Evolutionary conservation across 805 yeast genomes (phyloP), one percentile per base, ranked within the genome.

Genomic region (Nakazawaea populi): DNA sequence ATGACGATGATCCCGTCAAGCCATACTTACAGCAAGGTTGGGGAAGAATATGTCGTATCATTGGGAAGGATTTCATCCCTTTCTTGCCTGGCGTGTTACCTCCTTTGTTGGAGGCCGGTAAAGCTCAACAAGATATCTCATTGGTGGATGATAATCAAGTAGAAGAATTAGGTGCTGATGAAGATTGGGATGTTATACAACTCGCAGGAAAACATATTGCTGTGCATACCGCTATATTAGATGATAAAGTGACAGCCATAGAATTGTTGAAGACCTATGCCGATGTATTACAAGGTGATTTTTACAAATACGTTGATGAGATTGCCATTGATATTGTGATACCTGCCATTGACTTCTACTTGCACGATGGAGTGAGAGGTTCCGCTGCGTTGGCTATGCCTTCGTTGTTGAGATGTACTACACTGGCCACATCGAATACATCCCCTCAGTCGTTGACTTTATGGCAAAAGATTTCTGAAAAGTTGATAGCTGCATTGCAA

Each of bases 121-220:
- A 83, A 62, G 91, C 94, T 10, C 79, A 89, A 24, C 97, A 92
- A 60, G 97, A 90, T 64, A 83, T 92, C 52, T 85, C 92, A 40
- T 71, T 94, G 44, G 79, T 94, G 48, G 98, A 92, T 59, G 96
- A 91, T 57, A 91, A 85, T 53, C 96, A 95, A 51, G 78, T 83
- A 32, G 94, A 87, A 46, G 88, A 87, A 57, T 81, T 81, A 56
- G 86, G 83, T 58, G 84, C 82, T 61, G 87, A 89, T 59, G 95
- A 90, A 49, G 97, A 90, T 55, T 94, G 97, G 94, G 98, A 94
- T 62, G 94, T 94, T 44, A 83, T 94, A 49, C 89, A 89, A 58
- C 73, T 91, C 43, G 83, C 89, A 32, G 99, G 98, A 49, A 91
- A 89, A 66, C 91, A 89, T 61, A 82, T 94, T 60, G 98, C 97